Percentiles rank a stretch among this genome's conserved stretches.
These are phyloP conservation scores for Linderina pennispora DNA, from an alignment of 192 early-diverging fungal genomes.

Conservation along the genomic window DNA sequence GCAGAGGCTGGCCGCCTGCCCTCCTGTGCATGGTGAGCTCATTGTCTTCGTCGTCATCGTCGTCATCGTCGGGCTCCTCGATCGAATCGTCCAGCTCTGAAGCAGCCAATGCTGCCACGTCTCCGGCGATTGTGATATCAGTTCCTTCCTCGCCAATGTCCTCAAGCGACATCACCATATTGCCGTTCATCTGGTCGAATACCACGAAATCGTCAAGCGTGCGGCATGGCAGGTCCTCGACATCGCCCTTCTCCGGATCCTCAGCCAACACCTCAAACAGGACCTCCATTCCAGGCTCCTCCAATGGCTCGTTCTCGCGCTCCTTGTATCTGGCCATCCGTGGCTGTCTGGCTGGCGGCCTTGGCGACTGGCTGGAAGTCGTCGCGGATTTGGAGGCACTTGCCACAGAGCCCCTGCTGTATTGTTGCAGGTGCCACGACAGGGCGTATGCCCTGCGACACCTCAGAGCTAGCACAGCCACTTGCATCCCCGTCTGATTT, in stretches of 20 bases:
- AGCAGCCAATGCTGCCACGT: conserved; percentile 39
- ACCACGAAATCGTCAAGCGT: conserved; percentile 50
- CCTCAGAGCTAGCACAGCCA: too few species aligned
- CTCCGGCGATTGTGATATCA: conserved; percentile 45
- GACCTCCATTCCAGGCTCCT: conserved; percentile 39
- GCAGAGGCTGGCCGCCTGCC: conserved; percentile 45
- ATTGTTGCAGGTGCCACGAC: too few species aligned
- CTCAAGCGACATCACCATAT: conserved; percentile 33
- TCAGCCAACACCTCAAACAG: conserved; percentile 31
- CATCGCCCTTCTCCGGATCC: conserved; percentile 9
- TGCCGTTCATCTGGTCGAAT: conserved; percentile 33
- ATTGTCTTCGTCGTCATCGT: conserved; percentile 23
- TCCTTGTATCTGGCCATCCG: conserved; percentile 12
- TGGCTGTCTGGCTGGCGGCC: background rate
- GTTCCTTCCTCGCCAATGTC: conserved; percentile 38
- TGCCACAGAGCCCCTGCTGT: too few species aligned
- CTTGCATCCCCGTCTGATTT: too few species aligned
- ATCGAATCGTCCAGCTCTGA: conserved; percentile 7
- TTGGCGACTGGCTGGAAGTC: too few species aligned
- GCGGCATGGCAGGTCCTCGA: conserved; percentile 43
- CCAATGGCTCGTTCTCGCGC: conserved; percentile 20
- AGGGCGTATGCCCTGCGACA: too few species aligned
- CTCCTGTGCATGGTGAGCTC: too few species aligned
- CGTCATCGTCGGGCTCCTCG: conserved; percentile 29
- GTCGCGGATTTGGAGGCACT: too few species aligned